Conservation (phyloP, 345 rosid genomes). For the Gynandropsis gynandra region DNA sequence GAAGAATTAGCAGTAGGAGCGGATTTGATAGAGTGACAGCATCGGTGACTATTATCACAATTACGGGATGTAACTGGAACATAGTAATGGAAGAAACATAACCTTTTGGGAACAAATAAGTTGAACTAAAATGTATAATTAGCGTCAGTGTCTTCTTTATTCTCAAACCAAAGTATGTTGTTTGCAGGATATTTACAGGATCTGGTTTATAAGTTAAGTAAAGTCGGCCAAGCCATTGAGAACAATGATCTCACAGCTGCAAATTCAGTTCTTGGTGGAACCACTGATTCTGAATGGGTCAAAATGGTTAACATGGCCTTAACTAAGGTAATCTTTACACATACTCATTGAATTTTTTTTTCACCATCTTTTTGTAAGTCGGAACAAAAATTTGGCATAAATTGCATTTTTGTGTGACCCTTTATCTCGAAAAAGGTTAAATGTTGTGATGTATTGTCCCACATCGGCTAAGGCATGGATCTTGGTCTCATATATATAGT, state of each 20-base stretch:
- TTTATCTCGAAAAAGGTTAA: too few relatives aligned
- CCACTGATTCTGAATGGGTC: conserved; percentile 65
- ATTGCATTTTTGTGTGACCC: too few relatives aligned
- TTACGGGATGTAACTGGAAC: conserved; percentile 4
- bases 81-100: neutral
- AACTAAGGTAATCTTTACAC: conserved; percentile 43
- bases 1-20: neutral
- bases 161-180: conserved; percentile 12
- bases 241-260: conserved; percentile 67
- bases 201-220: conserved; percentile 76
- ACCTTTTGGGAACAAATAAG: neutral
- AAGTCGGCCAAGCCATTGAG: conserved; percentile 88
- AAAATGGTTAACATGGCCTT: conserved; percentile 60
- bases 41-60: too few relatives aligned
- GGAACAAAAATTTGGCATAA: too few relatives aligned
- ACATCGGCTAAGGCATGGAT: too few relatives aligned
- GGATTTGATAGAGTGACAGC: too few relatives aligned
- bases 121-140: neutral
- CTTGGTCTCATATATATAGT: too few relatives aligned
- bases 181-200: conserved; percentile 81
- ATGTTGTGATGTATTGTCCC: too few relatives aligned
- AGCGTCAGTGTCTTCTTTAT: neutral
- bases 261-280: conserved; percentile 63
- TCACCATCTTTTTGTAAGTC: too few relatives aligned
- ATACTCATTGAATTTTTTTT: too few relatives aligned